A percentile compares a stretch with the other conserved stretches of the same genome.
Evolutionary conservation across 192 early-diverging fungal species (phyloP).

Genomic region (Entomortierella chlamydospora): DNA sequence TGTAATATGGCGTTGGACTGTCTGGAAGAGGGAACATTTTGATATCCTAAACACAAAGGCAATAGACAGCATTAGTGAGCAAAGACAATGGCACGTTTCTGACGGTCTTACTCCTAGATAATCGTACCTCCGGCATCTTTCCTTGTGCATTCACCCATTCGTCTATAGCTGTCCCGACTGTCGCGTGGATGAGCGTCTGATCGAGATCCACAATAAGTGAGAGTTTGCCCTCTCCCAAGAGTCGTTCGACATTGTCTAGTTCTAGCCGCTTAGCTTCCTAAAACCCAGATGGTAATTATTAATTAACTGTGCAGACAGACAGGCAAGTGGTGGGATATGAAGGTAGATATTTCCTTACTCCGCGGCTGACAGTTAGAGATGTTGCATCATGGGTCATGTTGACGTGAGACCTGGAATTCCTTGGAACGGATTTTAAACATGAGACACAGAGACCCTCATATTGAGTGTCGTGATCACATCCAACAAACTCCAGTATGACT

Average conservation of each 20-base stretch:
- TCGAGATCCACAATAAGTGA: conserved; percentile 97
- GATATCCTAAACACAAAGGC: conserved; percentile 68
- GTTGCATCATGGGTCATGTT: conserved; percentile 50
- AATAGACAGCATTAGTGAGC: not conserved
- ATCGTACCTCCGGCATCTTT: conserved; percentile 29
- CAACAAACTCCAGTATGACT: conserved; percentile 25
- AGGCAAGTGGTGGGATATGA: no score
- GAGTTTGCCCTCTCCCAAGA: conserved; percentile 77
- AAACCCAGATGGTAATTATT: not conserved
- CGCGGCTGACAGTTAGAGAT: conserved; percentile 32
- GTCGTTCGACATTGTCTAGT: conserved; percentile 68
- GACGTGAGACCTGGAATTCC: conserved; percentile 16
- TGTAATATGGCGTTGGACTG: conserved; percentile 74
- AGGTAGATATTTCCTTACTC: conserved; percentile 23
- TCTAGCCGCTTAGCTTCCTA: conserved; percentile 82
- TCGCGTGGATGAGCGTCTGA: conserved; percentile 97
- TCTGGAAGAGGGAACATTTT: conserved; percentile 80
- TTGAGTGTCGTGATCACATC: conserved; percentile 42
- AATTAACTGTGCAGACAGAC: no score
- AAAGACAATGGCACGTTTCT: not conserved
- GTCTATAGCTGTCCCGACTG: conserved; percentile 77
- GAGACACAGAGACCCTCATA: conserved; percentile 31
- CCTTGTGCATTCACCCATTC: conserved; percentile 72
- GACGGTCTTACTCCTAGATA: not conserved
- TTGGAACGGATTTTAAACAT: conserved; percentile 22